A percentile compares a stretch with the other conserved stretches of the same genome.
Conservation (phyloP, 257 asterid species). For the Solanum sejunctum region DNA sequence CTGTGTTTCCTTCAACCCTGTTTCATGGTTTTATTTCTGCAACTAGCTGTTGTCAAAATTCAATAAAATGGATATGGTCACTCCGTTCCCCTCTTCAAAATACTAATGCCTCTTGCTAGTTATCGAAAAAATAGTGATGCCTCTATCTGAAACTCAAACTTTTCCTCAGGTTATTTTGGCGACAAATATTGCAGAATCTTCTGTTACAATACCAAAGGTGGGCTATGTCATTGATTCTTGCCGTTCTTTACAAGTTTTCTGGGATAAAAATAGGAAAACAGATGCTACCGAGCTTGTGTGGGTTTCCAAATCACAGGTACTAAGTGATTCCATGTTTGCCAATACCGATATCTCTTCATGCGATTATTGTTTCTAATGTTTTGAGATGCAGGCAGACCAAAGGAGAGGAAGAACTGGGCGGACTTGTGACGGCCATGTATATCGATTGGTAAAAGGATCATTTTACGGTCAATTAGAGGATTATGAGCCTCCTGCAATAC, state of each 20-base stretch:
- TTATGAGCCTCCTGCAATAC: conserved; percentile 76
- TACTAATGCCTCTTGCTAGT: not conserved
- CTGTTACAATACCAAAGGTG: conserved; percentile 94
- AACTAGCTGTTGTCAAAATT: not conserved
- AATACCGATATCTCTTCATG: not conserved
- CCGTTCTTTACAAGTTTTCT: conserved; percentile 91
- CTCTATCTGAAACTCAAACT: not conserved
- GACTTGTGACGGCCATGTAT: conserved; percentile 83
- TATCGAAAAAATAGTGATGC: not conserved
- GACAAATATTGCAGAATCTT: conserved; percentile 96
- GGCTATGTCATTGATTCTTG: conserved; percentile 96
- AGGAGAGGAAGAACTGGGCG: conserved; percentile 95
- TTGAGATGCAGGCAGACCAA: conserved; percentile 68
- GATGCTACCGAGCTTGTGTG: conserved; percentile 80
- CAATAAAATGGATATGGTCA: not conserved
- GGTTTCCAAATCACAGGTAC: conserved; percentile 98
- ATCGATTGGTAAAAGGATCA: conserved; percentile 69
- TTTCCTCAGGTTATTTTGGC: conserved; percentile 77
- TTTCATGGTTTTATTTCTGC: not conserved
- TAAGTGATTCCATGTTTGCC: not conserved
- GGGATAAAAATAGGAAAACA: conserved; percentile 58
- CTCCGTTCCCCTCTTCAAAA: not conserved
- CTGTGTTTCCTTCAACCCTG: not conserved
- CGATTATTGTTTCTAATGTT: conserved; percentile 1
- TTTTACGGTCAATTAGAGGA: conserved; percentile 63